phyloP scores from a whole-genome alignment of 805 yeast species.

The Metschnikowia hibisci region DNA sequence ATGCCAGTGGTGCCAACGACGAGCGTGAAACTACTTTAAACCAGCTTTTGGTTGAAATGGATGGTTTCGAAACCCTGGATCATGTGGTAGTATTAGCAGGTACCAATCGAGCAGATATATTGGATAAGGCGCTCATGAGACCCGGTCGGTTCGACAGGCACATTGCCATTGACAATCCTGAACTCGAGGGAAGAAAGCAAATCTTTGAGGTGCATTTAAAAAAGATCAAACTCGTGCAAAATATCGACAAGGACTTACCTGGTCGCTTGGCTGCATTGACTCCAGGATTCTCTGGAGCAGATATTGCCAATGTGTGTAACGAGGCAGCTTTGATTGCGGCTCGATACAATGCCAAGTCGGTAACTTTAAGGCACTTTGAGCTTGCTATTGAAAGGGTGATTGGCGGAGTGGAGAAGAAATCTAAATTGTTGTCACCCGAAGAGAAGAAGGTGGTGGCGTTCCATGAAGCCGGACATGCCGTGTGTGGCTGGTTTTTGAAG shows the following conservation, averaged over 20 bases:
- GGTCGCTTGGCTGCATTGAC: conserved; percentile 89
- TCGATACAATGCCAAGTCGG: conserved; percentile 59
- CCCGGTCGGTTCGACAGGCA: conserved; percentile 96
- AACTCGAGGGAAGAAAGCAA: conserved; percentile 82
- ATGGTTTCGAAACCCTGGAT: conserved; percentile 83
- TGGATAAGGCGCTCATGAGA: conserved; percentile 85
- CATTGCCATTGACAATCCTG: conserved; percentile 81
- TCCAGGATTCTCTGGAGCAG: conserved; percentile 96
- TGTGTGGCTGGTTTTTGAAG: conserved; percentile 88
- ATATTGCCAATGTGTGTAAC: conserved; percentile 90
- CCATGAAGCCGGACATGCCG: conserved; percentile 97
- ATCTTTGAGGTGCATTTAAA: conserved; percentile 78
- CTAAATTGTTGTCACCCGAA: conserved; percentile 70
- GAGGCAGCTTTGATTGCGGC: conserved; percentile 95
- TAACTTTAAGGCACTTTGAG: conserved; percentile 74
- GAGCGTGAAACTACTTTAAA: conserved; percentile 92
- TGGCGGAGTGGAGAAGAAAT: conserved; percentile 89
- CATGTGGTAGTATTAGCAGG: conserved; percentile 94
- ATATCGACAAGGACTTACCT: conserved; percentile 53
- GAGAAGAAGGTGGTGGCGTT: conserved; percentile 86
- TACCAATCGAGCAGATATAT: conserved; percentile 87
- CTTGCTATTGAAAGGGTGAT: conserved; percentile 91
- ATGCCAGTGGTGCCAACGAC: conserved; percentile 72
- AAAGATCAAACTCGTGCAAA: conserved; percentile 49
- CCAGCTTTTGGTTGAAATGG: conserved; percentile 93